Conservation (phyloP, 345 rosid species). For the thale cress (Arabidopsis thaliana) region DNA sequence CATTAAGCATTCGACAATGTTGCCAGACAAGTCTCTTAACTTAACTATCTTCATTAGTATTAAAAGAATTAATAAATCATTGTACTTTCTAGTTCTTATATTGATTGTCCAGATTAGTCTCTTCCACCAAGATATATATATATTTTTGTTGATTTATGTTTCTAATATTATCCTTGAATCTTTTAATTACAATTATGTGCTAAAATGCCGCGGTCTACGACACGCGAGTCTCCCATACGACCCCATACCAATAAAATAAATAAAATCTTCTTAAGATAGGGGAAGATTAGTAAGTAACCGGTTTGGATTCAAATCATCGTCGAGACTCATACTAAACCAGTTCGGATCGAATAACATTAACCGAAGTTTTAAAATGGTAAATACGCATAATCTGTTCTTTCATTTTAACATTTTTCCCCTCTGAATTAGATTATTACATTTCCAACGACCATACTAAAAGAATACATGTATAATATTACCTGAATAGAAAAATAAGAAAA, state of each 20-base stretch:
- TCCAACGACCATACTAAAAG: not conserved
- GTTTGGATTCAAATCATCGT: not conserved
- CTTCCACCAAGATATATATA: not conserved
- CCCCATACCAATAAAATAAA: not conserved
- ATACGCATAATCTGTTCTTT: not conserved
- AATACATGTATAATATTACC: not conserved
- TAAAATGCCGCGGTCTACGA: constrained; percentile 8
- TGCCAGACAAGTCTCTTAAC: constrained; percentile 23
- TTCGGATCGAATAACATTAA: not conserved
- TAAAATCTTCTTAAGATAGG: not conserved
- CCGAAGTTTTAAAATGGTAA: no score
- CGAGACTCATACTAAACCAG: not conserved
- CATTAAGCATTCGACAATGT: constrained; percentile 35
- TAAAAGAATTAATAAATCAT: not conserved
- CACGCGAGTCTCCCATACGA: not conserved
- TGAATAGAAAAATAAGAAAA: not conserved
- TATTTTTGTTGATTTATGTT: not conserved
- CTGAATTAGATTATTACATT: not conserved
- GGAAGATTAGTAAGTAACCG: constrained; percentile 1
- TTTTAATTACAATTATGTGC: not conserved
- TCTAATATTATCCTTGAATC: not conserved
- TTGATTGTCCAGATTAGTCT: not conserved
- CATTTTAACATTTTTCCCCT: no score
- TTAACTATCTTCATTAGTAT: not conserved
- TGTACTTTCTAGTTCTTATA: not conserved